Percentiles rank a stretch among this genome's conserved stretches.
Conservation (phyloP, 805 yeast species). For the Lipomyces orientalis region DNA sequence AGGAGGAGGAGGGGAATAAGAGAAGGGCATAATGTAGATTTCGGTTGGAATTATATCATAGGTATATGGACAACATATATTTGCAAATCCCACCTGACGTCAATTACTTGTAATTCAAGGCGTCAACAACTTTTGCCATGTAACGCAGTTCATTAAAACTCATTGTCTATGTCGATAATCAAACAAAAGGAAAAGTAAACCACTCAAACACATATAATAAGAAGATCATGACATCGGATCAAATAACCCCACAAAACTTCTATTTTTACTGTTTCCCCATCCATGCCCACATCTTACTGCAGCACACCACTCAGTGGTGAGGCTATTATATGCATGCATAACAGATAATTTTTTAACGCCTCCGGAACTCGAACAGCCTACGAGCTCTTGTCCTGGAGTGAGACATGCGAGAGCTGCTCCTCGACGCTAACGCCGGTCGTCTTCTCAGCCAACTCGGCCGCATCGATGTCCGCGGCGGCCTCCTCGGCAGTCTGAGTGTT, state of each 20-base stretch:
- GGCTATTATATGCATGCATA: constrained; percentile 8
- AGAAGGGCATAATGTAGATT: not conserved
- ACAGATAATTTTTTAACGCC: not conserved
- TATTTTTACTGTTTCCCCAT: not conserved
- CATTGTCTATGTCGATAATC: not conserved
- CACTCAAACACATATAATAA: constrained; percentile 3
- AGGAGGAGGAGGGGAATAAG: too few relatives aligned
- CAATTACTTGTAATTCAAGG: not conserved
- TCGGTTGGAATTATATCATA: not conserved
- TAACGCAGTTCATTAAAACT: not conserved
- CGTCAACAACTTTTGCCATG: not conserved
- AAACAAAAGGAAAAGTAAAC: constrained; percentile 3
- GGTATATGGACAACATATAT: not conserved
- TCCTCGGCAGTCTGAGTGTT: constrained; percentile 23
- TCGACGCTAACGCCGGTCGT: constrained; percentile 24
- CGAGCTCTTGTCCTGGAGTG: constrained; percentile 27
- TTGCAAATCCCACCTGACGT: not conserved
- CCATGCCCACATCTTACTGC: not conserved
- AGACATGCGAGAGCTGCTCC: constrained; percentile 28
- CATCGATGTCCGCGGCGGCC: constrained; percentile 25
- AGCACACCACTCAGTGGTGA: not conserved
- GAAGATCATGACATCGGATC: not conserved
- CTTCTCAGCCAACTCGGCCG: constrained; percentile 30
- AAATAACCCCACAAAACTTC: not conserved
- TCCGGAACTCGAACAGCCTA: not conserved